Conservation (phyloP, 2,329 filamentous ascomycete genomes). For the Rugonectria rugulosa region DNA sequence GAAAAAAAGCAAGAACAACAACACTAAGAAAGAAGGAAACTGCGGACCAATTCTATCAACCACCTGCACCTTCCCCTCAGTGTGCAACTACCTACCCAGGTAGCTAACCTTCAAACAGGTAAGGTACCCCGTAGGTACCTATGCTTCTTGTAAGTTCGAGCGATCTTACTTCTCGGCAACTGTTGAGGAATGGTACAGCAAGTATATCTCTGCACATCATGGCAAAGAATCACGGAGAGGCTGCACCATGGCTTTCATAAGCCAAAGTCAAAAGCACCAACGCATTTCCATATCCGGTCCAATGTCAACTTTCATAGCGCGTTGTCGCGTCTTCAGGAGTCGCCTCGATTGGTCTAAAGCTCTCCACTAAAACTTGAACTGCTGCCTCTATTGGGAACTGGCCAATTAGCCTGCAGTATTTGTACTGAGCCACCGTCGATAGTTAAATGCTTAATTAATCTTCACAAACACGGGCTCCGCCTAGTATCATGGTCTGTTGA, state of each 20-base stretch:
- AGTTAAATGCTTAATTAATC: background rate
- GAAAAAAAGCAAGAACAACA: slow-evolving; percentile 3
- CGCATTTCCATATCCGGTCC: slow-evolving; percentile 8
- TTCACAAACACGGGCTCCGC: no score
- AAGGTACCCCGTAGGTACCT: no score
- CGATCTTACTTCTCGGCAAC: no score
- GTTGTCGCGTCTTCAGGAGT: slow-evolving; percentile 7
- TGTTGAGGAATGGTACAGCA: no score
- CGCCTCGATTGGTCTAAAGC: slow-evolving; percentile 4
- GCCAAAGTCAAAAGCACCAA: slow-evolving; percentile 5
- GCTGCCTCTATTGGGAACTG: no score
- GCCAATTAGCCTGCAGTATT: no score
- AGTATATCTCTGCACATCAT: no score
- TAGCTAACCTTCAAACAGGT: background rate
- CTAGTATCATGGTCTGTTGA: no score
- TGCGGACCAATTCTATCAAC: background rate
- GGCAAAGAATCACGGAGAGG: no score
- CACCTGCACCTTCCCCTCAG: slow-evolving; percentile 13
- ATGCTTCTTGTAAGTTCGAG: no score
- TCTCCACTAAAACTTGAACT: background rate
- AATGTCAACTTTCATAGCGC: background rate
- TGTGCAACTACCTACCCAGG: background rate
- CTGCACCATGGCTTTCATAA: slow-evolving; percentile 2
- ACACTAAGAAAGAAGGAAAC: background rate
- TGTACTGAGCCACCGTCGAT: slow-evolving; percentile 4